Conservation (phyloP, 129 eudicot genomes). For the Flaveria trinervia region DNA sequence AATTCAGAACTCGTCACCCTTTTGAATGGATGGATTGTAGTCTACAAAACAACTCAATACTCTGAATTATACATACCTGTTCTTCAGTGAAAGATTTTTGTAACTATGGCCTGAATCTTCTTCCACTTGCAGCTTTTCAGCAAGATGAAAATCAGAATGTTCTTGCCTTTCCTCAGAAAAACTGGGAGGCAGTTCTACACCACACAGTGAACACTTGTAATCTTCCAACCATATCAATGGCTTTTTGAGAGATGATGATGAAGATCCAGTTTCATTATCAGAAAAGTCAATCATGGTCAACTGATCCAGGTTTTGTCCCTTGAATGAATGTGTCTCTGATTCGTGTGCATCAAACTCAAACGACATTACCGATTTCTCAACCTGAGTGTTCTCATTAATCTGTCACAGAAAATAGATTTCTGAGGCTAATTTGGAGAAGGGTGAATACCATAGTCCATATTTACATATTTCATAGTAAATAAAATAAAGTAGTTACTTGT, state of each 20-base stretch:
- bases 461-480: not conserved
- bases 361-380: constrained; percentile 5
- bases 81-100: constrained; percentile 32
- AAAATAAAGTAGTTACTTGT: not conserved
- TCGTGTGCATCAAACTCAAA: constrained; percentile 28
- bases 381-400: constrained; percentile 30
- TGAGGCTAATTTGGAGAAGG: not conserved
- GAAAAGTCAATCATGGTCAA: constrained; percentile 14
- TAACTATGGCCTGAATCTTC: constrained; percentile 51
- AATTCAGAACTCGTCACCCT: not conserved
- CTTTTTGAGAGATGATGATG: constrained; percentile 45
- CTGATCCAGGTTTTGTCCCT: constrained; percentile 33
- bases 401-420: constrained; percentile 20
- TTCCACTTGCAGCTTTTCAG: constrained; percentile 77
- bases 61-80: constrained; percentile 41
- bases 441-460: not conserved
- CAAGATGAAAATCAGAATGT: constrained; percentile 90
- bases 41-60: not conserved
- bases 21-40: not conserved
- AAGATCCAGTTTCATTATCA: constrained; percentile 44
- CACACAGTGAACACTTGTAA: constrained; percentile 84
- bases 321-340: not conserved
- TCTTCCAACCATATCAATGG: constrained; percentile 65
- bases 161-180: constrained; percentile 92
- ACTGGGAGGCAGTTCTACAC: constrained; percentile 76